These are phyloP conservation scores for Hansfordia pulvinata DNA, from an alignment of 2,329 filamentous ascomycete genomes.

Conservation along the genomic window DNA sequence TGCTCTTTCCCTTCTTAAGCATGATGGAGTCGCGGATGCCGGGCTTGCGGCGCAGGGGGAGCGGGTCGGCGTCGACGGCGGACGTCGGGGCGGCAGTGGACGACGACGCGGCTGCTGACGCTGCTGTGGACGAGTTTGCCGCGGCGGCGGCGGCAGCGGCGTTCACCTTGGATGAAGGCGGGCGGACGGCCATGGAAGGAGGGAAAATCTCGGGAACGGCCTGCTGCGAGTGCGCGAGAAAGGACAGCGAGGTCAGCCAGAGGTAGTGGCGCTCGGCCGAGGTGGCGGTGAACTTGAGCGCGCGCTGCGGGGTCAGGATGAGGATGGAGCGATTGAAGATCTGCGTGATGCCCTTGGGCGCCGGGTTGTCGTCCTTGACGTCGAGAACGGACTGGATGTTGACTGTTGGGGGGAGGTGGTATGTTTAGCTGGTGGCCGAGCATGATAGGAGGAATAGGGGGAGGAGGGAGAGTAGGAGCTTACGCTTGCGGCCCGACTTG, in stretches of 20 bases:
- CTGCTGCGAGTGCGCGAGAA: slow-evolving; percentile 81
- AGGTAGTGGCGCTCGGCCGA: slow-evolving; percentile 80
- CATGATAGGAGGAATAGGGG: too few relatives aligned
- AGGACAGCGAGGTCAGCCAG: slow-evolving; percentile 89
- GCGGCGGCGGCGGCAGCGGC: too few relatives aligned
- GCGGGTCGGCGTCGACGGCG: slow-evolving; percentile 29
- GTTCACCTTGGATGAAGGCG: too few relatives aligned
- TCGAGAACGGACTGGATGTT: slow-evolving; percentile 92
- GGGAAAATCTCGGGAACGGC: slow-evolving; percentile 61
- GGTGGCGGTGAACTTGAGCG: slow-evolving; percentile 84
- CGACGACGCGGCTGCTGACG: too few relatives aligned
- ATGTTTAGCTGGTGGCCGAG: too few relatives aligned
- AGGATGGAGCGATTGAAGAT: slow-evolving; percentile 89
- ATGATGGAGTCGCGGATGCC: slow-evolving; percentile 81
- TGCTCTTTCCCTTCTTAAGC: slow-evolving; percentile 62
- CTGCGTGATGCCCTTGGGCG: slow-evolving; percentile 54
- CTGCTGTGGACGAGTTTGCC: too few relatives aligned
- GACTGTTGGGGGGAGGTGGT: slow-evolving; percentile 42
- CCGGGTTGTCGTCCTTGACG: slow-evolving; percentile 83
- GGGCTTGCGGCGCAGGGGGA: slow-evolving; percentile 33
- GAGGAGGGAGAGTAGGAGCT: slow-evolving; percentile 26
- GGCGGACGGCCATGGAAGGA: too few relatives aligned
- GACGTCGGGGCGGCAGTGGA: slow-evolving; percentile 28
- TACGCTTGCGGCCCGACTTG: slow-evolving; percentile 88
- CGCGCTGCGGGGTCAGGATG: slow-evolving; percentile 83